Percentiles rank a stretch among this genome's conserved stretches.
These are phyloP conservation scores for Inonotus obliquus DNA, from an alignment of 1,284 basidiomycete species.

Conservation along the genomic window DNA sequence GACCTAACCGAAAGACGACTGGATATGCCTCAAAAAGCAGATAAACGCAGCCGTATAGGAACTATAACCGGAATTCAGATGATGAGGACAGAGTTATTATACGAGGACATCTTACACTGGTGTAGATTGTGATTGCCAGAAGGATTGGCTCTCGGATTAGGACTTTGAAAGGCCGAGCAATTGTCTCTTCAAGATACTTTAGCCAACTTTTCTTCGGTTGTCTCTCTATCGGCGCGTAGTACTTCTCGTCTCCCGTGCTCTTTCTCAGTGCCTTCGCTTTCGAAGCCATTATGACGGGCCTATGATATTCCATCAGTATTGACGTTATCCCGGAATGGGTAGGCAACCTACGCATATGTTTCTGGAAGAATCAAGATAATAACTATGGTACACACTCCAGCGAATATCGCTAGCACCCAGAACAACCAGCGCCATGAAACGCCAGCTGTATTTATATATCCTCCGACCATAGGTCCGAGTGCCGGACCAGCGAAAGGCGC, in stretches of 20 bases:
- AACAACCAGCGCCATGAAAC: constrained; percentile 42
- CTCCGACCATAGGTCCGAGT: constrained; percentile 42
- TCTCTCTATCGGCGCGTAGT: constrained; percentile 39
- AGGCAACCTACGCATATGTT: constrained; percentile 31
- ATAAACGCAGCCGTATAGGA: constrained; percentile 42
- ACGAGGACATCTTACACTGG: constrained; percentile 31
- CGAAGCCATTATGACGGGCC: constrained; percentile 39
- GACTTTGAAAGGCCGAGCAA: constrained; percentile 38
- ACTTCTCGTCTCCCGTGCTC: constrained; percentile 52
- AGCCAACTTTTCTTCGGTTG: constrained; percentile 29
- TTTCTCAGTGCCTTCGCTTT: constrained; percentile 30
- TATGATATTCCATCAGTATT: constrained; percentile 16
- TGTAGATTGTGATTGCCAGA: constrained; percentile 41
- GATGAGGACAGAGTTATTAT: neutral
- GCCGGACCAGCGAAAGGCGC: constrained; percentile 46
- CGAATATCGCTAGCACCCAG: constrained; percentile 46
- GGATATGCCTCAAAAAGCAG: constrained; percentile 50
- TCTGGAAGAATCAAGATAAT: constrained; percentile 46
- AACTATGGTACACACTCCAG: constrained; percentile 34
- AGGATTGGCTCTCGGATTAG: constrained; percentile 42
- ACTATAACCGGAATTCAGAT: constrained; percentile 21
- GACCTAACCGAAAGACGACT: constrained; percentile 47
- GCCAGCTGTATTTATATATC: constrained; percentile 42
- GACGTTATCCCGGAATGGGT: neutral
- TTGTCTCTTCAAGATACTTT: constrained; percentile 28